A percentile compares a stretch with the other conserved stretches of the same genome.
phyloP scores from a whole-genome alignment of 176 grass and related monocot genomes.

The Elymus sibiricus region DNA sequence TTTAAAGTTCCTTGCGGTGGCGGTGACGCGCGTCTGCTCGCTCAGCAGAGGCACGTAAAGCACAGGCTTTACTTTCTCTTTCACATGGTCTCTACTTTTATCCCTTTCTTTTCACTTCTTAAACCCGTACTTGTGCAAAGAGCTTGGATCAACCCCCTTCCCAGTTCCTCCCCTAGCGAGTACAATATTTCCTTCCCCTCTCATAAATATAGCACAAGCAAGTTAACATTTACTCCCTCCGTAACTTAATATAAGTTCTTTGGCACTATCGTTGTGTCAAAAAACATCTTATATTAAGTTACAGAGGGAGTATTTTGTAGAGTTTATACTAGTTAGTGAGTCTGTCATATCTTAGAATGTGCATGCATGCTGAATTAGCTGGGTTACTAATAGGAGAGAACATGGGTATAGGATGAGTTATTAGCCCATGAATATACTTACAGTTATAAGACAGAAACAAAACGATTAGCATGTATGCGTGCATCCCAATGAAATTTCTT shows the following conservation, averaged over 20 bases:
- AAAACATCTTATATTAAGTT: no score
- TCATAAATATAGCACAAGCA: not conserved
- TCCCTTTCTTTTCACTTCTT: not conserved
- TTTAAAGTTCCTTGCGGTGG: not conserved
- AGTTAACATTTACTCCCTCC: not conserved
- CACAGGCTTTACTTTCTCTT: not conserved
- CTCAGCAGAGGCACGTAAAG: not conserved
- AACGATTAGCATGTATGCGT: not conserved
- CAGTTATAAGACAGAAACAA: not conserved
- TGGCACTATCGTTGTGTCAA: no score
- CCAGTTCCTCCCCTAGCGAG: not conserved
- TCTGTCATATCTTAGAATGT: not conserved
- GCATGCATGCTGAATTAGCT: not conserved
- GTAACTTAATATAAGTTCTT: no score
- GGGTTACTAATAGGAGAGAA: not conserved
- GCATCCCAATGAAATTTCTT: not conserved
- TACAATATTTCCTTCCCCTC: not conserved
- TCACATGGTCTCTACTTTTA: not conserved
- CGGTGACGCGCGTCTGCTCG: not conserved
- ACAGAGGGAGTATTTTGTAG: no score
- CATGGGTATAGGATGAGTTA: not conserved
- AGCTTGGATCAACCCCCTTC: not conserved
- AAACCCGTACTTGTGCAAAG: not conserved
- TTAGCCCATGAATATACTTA: not conserved
- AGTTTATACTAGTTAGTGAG: not conserved